Percentiles rank a stretch among this genome's conserved stretches.
Conservation (phyloP, 495 filamentous ascomycete genomes). For the Aspergillus haitiensis region DNA sequence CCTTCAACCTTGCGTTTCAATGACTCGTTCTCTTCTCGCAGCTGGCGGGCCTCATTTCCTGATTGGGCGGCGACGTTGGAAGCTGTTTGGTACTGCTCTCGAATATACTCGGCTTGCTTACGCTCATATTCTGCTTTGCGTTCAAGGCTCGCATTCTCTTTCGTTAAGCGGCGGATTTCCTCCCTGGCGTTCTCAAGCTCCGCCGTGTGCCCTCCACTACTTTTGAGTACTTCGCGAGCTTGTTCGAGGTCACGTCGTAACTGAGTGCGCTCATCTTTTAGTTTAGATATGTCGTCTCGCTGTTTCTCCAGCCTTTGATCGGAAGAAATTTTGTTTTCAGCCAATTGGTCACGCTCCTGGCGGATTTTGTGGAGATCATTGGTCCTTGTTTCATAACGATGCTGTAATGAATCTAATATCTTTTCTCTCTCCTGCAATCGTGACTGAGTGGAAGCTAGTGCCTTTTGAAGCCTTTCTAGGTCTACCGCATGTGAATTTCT, state of each 20-base stretch:
- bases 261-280: slow-evolving; percentile 51
- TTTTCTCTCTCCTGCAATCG: slow-evolving; percentile 33
- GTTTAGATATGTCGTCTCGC: slow-evolving; percentile 41
- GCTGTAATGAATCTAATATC: slow-evolving; percentile 36
- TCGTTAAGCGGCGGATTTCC: slow-evolving; percentile 42
- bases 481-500: slow-evolving; percentile 33
- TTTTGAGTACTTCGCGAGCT: slow-evolving; percentile 46
- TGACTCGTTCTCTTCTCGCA: slow-evolving; percentile 46
- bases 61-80: slow-evolving; percentile 55
- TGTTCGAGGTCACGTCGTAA: slow-evolving; percentile 53
- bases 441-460: slow-evolving; percentile 24
- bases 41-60: slow-evolving; percentile 49
- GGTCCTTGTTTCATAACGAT: slow-evolving; percentile 47
- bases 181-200: slow-evolving; percentile 49
- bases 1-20: slow-evolving; percentile 52
- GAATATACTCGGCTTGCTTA: slow-evolving; percentile 58
- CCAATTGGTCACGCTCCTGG: slow-evolving; percentile 36
- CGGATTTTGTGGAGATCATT: slow-evolving; percentile 40
- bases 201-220: slow-evolving; percentile 51
- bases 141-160: slow-evolving; percentile 45
- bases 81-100: slow-evolving; percentile 63
- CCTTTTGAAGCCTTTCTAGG: slow-evolving; percentile 31
- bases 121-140: slow-evolving; percentile 52
- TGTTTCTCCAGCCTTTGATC: slow-evolving; percentile 43
- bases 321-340: slow-evolving; percentile 24